Conservation (phyloP, 73 alveolate genomes). For the Uronychia binucleata region DNA sequence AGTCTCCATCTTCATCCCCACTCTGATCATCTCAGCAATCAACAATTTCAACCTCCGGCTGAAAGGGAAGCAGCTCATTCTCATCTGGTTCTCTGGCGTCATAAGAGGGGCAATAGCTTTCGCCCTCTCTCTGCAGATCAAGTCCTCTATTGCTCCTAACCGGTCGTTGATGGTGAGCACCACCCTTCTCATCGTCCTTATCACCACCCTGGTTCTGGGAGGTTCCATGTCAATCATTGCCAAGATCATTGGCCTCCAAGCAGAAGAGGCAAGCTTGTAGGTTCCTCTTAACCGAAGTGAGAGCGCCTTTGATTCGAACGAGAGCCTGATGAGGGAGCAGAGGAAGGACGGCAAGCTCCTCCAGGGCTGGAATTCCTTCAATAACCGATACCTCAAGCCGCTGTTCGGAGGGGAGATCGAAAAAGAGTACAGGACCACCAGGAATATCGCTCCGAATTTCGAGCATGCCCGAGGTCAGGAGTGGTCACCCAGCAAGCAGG, state of each 20-base stretch:
- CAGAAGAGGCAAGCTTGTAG: constrained; percentile 11
- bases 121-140: constrained; percentile 88
- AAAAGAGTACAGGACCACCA: constrained; percentile 7
- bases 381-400: neutral
- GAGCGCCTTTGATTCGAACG: neutral
- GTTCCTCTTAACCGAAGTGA: too few relatives aligned
- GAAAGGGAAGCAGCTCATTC: constrained; percentile 72
- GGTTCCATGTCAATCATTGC: constrained; percentile 82
- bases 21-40: constrained; percentile 55
- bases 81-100: constrained; percentile 94
- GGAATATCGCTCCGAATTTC: too few relatives aligned
- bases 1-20: constrained; percentile 73
- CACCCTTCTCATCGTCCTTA: constrained; percentile 76
- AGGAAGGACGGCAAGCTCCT: neutral
- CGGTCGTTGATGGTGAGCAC: constrained; percentile 63
- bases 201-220: constrained; percentile 81
- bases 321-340: neutral
- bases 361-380: neutral
- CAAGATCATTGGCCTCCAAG: constrained; percentile 64
- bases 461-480: too few relatives aligned
- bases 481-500: too few relatives aligned
- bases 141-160: constrained; percentile 63
- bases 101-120: constrained; percentile 98
- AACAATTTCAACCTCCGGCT: constrained; percentile 64
- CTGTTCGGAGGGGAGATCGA: constrained; percentile 18